phyloP scores from a whole-genome alignment of 1,284 basidiomycete genomes.

The Paramarasmius palmivorus region DNA sequence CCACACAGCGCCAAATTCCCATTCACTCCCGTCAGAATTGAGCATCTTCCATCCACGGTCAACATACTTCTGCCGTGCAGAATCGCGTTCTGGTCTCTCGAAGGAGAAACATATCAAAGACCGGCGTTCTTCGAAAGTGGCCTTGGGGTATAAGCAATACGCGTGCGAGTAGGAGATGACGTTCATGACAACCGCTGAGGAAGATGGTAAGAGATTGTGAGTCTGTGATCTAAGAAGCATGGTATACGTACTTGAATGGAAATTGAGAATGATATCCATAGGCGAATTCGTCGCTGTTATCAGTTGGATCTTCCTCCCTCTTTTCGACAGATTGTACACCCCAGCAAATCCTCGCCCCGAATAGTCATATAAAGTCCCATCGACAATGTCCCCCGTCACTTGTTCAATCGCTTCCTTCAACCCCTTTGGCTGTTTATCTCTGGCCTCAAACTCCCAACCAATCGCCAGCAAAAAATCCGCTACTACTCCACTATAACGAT shows the following conservation, averaged over 20 bases:
- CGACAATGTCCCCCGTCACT: not conserved
- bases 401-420: conserved; percentile 3
- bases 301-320: conserved; percentile 13
- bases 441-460: conserved; percentile 20
- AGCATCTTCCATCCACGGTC: conserved; percentile 8
- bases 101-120: conserved; percentile 3
- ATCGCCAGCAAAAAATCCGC: conserved; percentile 14
- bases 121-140: conserved; percentile 18
- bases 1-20: not conserved
- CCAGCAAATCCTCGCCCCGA: conserved; percentile 6
- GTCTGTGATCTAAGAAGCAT: too few species aligned
- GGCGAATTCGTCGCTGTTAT: conserved; percentile 11
- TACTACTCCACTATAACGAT: conserved; percentile 16
- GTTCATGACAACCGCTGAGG: conserved; percentile 23
- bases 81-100: not conserved
- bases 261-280: conserved; percentile 14
- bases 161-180: conserved; percentile 18
- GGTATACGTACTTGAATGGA: conserved; percentile 21
- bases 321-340: conserved; percentile 13
- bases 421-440: not conserved
- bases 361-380: not conserved
- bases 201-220: too few species aligned
- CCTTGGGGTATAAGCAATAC: conserved; percentile 21
- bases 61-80: conserved; percentile 7
- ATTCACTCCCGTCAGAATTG: not conserved